These are phyloP conservation scores for Eucalyptus tenuipes DNA, from an alignment of 345 rosid species.

Conservation along the genomic window DNA sequence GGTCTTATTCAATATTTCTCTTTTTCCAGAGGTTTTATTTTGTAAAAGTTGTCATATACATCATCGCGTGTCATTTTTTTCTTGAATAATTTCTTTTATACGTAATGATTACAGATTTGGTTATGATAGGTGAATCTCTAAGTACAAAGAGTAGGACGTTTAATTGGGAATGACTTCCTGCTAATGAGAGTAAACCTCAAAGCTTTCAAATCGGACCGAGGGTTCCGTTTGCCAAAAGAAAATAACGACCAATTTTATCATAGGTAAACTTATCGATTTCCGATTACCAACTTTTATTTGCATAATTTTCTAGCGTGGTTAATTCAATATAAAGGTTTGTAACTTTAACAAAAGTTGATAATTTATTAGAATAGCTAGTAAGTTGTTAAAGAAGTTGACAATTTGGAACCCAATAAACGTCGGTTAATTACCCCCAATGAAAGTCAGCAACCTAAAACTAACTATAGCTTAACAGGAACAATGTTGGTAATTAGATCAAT, in stretches of 20 bases:
- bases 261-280: background rate
- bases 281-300: background rate
- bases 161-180: background rate
- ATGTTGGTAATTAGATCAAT: background rate
- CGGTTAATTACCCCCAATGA: background rate
- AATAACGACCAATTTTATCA: background rate
- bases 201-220: background rate
- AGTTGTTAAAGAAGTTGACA: background rate
- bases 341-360: background rate
- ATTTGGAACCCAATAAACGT: too few relatives aligned
- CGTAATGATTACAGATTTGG: background rate
- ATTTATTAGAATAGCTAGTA: background rate
- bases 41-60: background rate
- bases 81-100: background rate
- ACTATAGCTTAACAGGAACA: too few relatives aligned
- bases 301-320: background rate
- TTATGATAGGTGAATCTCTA: background rate
- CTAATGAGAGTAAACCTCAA: background rate
- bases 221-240: background rate
- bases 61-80: background rate
- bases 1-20: background rate
- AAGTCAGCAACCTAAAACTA: background rate
- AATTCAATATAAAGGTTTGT: background rate
- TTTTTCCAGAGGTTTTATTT: background rate
- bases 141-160: background rate